Conservation (phyloP, 805 yeast species). For the Yamadazyma scolyti region DNA sequence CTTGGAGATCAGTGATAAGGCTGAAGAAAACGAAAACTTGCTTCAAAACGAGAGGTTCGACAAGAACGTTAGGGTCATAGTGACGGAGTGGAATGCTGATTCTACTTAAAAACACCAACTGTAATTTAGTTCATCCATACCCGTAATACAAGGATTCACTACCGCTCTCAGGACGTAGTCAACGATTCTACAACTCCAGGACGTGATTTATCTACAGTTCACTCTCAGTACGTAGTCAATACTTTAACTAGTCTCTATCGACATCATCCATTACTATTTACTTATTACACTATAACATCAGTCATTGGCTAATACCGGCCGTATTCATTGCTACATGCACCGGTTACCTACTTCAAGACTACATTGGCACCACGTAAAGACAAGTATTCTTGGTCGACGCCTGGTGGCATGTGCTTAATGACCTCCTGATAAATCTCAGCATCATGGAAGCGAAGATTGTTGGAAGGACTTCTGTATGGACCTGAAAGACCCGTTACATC, state of each 20-base stretch:
- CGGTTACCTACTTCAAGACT: slow-evolving; percentile 47
- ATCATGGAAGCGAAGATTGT: slow-evolving; percentile 74
- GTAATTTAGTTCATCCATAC: too few species aligned
- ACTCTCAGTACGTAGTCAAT: too few species aligned
- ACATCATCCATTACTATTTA: too few species aligned
- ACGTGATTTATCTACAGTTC: too few species aligned
- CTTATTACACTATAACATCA: too few species aligned
- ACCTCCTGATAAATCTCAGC: slow-evolving; percentile 74
- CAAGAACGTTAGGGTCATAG: slow-evolving; percentile 20
- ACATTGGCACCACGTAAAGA: slow-evolving; percentile 87
- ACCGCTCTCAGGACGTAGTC: too few species aligned
- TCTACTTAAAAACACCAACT: too few species aligned
- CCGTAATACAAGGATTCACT: too few species aligned
- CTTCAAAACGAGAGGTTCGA: slow-evolving; percentile 31
- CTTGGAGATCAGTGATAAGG: slow-evolving; percentile 14
- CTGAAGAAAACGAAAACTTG: slow-evolving; percentile 16
- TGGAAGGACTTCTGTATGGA: slow-evolving; percentile 68
- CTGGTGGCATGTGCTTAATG: slow-evolving; percentile 77
- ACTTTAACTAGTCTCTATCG: too few species aligned
- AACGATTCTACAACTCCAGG: too few species aligned
- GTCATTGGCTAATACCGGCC: too few species aligned
- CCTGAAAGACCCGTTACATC: slow-evolving; percentile 90
- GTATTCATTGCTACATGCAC: background rate
- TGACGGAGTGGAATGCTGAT: slow-evolving; percentile 20
- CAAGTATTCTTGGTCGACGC: slow-evolving; percentile 89